Percentiles rank a stretch among this genome's conserved stretches.
Conservation (phyloP, 352 stramenopile species). For the Phytophthora pisi region DNA sequence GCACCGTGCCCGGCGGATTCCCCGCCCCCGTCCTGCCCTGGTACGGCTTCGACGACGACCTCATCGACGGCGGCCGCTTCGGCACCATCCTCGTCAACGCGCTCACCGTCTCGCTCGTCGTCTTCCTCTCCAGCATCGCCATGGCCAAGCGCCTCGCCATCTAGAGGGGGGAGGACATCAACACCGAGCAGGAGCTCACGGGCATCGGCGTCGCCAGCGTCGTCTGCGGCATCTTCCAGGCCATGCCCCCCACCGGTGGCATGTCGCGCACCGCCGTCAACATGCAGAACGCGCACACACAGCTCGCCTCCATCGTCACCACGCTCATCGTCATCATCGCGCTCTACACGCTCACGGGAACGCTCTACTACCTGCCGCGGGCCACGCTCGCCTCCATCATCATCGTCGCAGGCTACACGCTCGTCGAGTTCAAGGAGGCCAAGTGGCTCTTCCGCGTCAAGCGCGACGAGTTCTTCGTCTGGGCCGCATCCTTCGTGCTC, state of each 20-base stretch:
- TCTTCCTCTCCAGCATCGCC: constrained; percentile 89
- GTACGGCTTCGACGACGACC: constrained; percentile 53
- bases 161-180: constrained; percentile 69
- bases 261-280: constrained; percentile 92
- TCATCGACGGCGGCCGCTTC: constrained; percentile 49
- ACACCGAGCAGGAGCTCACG: constrained; percentile 85
- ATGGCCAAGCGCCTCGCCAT: constrained; percentile 87
- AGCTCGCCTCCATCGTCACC: constrained; percentile 85
- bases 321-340: constrained; percentile 80
- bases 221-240: constrained; percentile 80
- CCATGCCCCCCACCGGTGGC: constrained; percentile 84
- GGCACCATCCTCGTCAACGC: constrained; percentile 59
- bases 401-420: constrained; percentile 86
- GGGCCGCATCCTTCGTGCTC: constrained; percentile 52
- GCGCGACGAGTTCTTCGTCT: constrained; percentile 64
- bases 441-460: constrained; percentile 78
- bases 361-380: constrained; percentile 87
- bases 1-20: constrained; percentile 67
- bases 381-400: constrained; percentile 86
- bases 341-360: constrained; percentile 82
- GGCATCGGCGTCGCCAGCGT: constrained; percentile 86
- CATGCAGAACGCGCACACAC: constrained; percentile 82
- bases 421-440: constrained; percentile 89
- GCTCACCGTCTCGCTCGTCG: constrained; percentile 76
- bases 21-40: constrained; percentile 45